Conservation (phyloP, 2,329 filamentous ascomycete genomes). For the Botryotinia calthae region DNA sequence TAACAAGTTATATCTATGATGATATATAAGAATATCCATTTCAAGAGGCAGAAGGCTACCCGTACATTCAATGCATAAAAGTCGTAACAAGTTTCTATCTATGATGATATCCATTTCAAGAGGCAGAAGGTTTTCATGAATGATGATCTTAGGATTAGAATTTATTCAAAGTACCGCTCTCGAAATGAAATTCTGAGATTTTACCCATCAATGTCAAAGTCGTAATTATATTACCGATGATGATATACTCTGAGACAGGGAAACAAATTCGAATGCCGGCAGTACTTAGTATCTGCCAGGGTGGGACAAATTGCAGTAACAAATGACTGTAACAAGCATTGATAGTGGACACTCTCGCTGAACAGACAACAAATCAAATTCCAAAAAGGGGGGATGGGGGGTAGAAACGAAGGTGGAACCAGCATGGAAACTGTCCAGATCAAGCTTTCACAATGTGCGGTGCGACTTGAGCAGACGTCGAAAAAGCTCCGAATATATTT, state of each 20-base stretch:
- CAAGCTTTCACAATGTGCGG: neutral
- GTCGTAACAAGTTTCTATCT: neutral
- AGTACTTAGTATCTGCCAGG: neutral
- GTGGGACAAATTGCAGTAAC: neutral
- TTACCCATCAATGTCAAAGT: neutral
- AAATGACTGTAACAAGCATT: slow-evolving; percentile 4
- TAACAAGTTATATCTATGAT: neutral
- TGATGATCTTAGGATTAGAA: neutral
- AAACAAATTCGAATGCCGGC: neutral
- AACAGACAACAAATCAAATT: neutral
- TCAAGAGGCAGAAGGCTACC: neutral
- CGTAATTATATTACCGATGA: neutral
- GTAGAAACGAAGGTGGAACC: neutral
- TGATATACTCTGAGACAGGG: neutral
- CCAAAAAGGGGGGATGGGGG: neutral
- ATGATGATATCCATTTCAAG: neutral
- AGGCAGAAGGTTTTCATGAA: slow-evolving; percentile 1
- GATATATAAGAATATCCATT: neutral
- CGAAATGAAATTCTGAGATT: neutral
- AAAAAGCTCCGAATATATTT: neutral
- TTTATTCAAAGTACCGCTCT: neutral
- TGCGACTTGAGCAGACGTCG: neutral
- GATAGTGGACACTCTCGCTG: neutral
- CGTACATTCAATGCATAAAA: neutral
- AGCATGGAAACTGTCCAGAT: neutral